A percentile compares a stretch with the other conserved stretches of the same genome.
Conservation (phyloP, 257 asterid genomes). For the Euphrasia confusa region DNA sequence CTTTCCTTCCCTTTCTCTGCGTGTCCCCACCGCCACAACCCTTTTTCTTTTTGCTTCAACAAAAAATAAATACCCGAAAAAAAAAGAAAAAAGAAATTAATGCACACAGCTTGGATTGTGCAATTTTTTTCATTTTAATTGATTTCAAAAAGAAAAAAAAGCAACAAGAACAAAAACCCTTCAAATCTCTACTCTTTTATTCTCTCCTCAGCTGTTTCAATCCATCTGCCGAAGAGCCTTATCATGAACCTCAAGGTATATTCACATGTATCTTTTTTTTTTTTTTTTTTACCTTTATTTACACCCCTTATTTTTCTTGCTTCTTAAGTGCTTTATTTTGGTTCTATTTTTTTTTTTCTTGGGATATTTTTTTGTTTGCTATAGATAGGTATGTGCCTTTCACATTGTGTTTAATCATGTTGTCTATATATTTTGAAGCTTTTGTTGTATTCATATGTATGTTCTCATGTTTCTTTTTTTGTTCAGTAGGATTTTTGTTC, state of each 20-base stretch:
- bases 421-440: too few relatives aligned
- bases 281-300: conserved; percentile 23
- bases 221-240: conserved; percentile 38
- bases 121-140: conserved; percentile 23
- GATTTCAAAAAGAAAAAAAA: conserved; percentile 27
- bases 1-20: conserved; percentile 16
- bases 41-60: conserved; percentile 6
- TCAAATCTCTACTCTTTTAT: conserved; percentile 22
- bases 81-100: neutral
- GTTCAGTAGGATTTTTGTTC: neutral
- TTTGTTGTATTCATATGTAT: too few relatives aligned
- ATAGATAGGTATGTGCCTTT: too few relatives aligned
- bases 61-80: neutral
- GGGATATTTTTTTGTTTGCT: too few relatives aligned
- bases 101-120: conserved; percentile 13
- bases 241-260: conserved; percentile 57
- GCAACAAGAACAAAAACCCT: conserved; percentile 36
- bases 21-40: conserved; percentile 34
- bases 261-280: conserved; percentile 29
- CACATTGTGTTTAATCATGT: too few relatives aligned
- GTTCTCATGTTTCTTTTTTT: too few relatives aligned
- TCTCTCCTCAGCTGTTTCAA: conserved; percentile 22
- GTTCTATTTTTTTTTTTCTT: too few relatives aligned
- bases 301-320: conserved; percentile 9
- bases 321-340: too few relatives aligned